Evolutionary conservation across 352 stramenopile genomes (phyloP), one percentile per base, ranked within the genome.

Genomic region (Phytophthora gonapodyides): DNA sequence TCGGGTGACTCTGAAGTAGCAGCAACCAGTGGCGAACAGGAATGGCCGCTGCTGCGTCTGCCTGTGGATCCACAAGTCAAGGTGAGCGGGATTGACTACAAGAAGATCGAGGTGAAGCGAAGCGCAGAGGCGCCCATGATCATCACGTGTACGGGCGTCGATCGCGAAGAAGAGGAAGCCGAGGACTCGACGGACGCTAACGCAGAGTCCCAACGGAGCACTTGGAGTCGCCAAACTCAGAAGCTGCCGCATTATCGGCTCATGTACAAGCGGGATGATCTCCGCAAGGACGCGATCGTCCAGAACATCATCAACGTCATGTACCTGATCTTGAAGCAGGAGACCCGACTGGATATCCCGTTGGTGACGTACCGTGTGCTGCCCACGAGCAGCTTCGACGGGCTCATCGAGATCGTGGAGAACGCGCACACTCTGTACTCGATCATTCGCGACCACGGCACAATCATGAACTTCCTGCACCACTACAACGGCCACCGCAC

Each of bases 231-330:
- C 7, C 58, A 64, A 15, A 63, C 55, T 7, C 69, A 75, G 17
- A 72, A 56, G 9, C 33, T 87, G 21, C 67, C 79, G 11, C 81
- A 79, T 53, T 94, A 93, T 61, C 83, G 85, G 0, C 64, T 94
- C 44, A 94, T 94, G 85, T 94, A 93, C 82, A 94, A 94, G 60
- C 83, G 85, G 10, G 86, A 95, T 44, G 86, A 95, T 63, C 53
- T 95, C 6, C 82, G 86, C 11, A 95, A 93, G 61, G 86, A 95
- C 59, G 75, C 82, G 3, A 87, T 91, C 31, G 84, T 95, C 48
- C 86, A 93, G 61, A 95, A 93, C 66, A 93, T 93, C 57, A 95
- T 95, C 66, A 92, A 91, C 64, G 81, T 95, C 57, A 95, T 95
- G 86, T 93, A 95, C 62, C 49, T 86, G 48, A 93, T 95, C 55